phyloP scores from a whole-genome alignment of 192 early-diverging fungal species.

The Backusella tuberculispora region DNA sequence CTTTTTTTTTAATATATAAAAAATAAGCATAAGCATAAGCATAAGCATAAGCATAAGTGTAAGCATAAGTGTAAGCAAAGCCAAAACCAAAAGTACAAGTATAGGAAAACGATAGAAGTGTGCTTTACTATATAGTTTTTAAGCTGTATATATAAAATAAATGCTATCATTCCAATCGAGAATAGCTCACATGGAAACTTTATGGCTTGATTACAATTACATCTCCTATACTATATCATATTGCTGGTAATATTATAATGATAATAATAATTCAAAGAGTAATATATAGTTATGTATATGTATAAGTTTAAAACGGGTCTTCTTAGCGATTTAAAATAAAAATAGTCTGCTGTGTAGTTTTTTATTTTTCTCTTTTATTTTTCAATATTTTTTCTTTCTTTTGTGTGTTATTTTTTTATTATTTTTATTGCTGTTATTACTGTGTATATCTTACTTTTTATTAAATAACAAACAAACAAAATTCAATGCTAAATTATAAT shows the following conservation, averaged over 20 bases:
- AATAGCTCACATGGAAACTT: neutral
- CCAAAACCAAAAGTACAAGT: neutral
- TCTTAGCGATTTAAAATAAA: constrained; percentile 1
- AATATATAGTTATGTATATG: neutral
- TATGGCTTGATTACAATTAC: neutral
- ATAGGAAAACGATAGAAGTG: neutral
- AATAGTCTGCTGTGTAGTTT: neutral
- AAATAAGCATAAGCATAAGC: neutral
- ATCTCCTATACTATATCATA: neutral
- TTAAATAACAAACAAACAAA: neutral
- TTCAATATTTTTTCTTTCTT: neutral
- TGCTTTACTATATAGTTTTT: neutral
- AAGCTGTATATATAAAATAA: neutral
- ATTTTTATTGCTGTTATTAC: neutral
- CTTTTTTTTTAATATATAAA: neutral
- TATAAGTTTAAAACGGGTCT: constrained; percentile 9
- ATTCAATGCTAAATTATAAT: constrained; percentile 2
- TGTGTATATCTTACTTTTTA: neutral
- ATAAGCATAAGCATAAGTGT: neutral
- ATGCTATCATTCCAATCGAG: neutral
- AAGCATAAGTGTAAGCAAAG: neutral
- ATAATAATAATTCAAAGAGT: neutral
- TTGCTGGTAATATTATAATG: neutral
- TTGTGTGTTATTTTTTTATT: neutral
- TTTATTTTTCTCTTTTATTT: neutral